Evolutionary conservation across 2,329 filamentous ascomycete genomes (phyloP).

Genomic region (Fusarium nisikadoi): DNA sequence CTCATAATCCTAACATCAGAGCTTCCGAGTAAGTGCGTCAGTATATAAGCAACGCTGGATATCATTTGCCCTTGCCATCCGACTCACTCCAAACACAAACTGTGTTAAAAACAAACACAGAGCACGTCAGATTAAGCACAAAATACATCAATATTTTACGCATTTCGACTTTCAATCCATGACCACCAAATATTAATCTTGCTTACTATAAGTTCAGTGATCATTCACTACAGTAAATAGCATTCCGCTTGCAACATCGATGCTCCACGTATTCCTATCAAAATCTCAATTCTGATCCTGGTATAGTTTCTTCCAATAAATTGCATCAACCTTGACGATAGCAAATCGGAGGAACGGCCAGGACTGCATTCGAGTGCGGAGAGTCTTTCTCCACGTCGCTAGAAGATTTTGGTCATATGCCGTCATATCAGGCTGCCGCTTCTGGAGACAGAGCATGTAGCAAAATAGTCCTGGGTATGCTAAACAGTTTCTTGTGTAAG

Average conservation of each 20-base stretch:
- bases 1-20: no score
- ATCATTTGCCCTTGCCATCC: background rate
- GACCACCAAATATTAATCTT: background rate
- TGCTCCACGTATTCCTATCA: background rate
- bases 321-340: slow-evolving; percentile 9
- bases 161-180: background rate
- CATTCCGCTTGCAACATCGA: rapidly evolving
- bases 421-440: background rate
- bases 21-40: background rate
- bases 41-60: no score
- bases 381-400: background rate
- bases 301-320: slow-evolving; percentile 11
- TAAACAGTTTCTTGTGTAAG: background rate
- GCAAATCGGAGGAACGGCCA: slow-evolving; percentile 3
- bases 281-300: background rate
- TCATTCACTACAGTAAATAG: background rate
- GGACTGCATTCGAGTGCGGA: background rate
- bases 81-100: no score
- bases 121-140: background rate
- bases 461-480: slow-evolving; percentile 1
- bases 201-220: background rate
- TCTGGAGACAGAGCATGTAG: slow-evolving; percentile 5
- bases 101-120: background rate
- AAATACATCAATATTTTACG: no score
- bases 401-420: slow-evolving; percentile 2